Percentiles rank a stretch among this genome's conserved stretches.
Evolutionary conservation across 495 filamentous ascomycete species (phyloP).

Genomic region (Aspergillus coremiiformis): DNA sequence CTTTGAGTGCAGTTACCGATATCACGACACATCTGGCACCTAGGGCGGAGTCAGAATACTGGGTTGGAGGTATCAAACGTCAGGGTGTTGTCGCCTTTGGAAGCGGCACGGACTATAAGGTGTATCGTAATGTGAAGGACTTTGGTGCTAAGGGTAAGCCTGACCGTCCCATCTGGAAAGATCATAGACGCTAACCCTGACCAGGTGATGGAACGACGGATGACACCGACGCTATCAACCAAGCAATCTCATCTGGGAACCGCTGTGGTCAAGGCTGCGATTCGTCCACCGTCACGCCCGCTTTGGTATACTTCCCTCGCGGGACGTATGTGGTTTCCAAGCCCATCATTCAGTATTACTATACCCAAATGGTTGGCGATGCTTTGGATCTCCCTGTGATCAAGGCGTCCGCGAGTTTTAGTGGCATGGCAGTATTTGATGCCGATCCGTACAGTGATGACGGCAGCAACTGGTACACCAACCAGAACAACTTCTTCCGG

Average conservation of each 20-base stretch:
- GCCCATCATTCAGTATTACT: constrained; percentile 67
- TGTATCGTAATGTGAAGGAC: constrained; percentile 85
- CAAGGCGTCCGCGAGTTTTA: constrained; percentile 64
- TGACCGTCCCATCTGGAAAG: neutral
- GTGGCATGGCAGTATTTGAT: constrained; percentile 86
- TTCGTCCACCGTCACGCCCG: constrained; percentile 69
- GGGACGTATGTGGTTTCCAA: constrained; percentile 66
- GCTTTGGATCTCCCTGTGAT: constrained; percentile 60
- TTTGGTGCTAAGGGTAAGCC: constrained; percentile 60
- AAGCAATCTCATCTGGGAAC: constrained; percentile 65
- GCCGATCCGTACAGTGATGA: constrained; percentile 68
- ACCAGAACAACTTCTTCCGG: constrained; percentile 99
- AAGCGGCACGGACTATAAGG: constrained; percentile 50
- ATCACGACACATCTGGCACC: constrained; percentile 8
- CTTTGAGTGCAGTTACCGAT: constrained; percentile 21
- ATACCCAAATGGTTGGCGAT: constrained; percentile 78
- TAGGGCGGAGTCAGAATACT: constrained; percentile 46
- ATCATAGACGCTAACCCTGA: constrained; percentile 17
- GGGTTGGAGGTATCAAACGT: constrained; percentile 65
- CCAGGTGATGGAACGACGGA: constrained; percentile 70
- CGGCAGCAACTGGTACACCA: constrained; percentile 70
- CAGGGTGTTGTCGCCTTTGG: constrained; percentile 64
- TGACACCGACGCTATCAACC: constrained; percentile 85
- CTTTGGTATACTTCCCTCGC: constrained; percentile 73
- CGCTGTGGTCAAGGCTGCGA: constrained; percentile 76